Base-by-base conservation (phyloP, 495 filamentous ascomycete species). In the Daldinia grandis region DNA sequence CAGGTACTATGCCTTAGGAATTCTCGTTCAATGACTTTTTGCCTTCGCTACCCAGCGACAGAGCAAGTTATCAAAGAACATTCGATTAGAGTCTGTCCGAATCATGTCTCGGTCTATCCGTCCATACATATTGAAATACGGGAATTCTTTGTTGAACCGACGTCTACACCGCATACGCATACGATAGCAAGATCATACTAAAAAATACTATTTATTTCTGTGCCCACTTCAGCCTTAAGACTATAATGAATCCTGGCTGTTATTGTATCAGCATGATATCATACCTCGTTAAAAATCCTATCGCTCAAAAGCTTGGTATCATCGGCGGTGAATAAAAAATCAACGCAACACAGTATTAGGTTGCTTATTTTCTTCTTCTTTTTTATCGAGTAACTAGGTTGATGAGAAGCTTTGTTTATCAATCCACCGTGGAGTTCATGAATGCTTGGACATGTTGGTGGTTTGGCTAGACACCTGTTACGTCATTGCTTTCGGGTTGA, bases 31-130 rank as follows among this genome's bases (percentile, higher is more conserved):
- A 21, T 24, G 21, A 47, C 7, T 47, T 24, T 24, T 24, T 21
- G 19, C 21, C 17, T 24, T 47, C 42, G n/a, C n/a, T 47, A 47
- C 8, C 21, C 7, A 47, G 5, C 8, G 5, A 24, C 17, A 10
- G 21, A 10, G 42, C n/a, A 1, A 47, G 21, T 47, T 24, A 4
- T 47, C 17, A 47, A 47, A 47, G 51, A 35, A 40, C 44, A n/a
- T 19, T 28, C 35, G 35, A 49, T 19, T 19, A 31, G 40, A 42
- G 25, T 47, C 14, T 37, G 40, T 24, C 40, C 49, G 54, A 65
- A 58, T 58, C 40, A 58, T 58, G 54, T 65, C 42, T 65, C 40
- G 28, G 51, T 47, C 31, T 49, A 28, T 50, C 28, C 19, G 25
- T 58, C 54, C 19, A 21, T 24, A 10, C 19, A 21, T 24, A 10